Evolutionary conservation across 352 stramenopile genomes (phyloP), one percentile per base, ranked within the genome.

Genomic region (Phytophthora ohioensis): DNA sequence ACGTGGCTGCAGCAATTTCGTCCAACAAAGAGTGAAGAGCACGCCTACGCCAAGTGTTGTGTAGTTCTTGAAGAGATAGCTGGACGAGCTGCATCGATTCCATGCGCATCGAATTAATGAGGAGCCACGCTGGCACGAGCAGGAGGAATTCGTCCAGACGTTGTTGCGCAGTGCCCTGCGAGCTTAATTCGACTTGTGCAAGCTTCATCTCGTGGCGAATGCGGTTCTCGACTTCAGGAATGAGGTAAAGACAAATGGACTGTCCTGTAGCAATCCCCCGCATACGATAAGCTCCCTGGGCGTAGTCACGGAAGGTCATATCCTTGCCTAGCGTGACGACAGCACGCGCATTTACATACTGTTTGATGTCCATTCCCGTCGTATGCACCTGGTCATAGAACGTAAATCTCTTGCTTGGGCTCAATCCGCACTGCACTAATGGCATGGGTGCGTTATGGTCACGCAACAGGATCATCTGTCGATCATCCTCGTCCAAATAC

Each of bases 71-170:
- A 43, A 97, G 64, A 49, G 95, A 99, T 12, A 99, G 82, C 76
- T 99, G 94, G n/a, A 98, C 91, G 46, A 99, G 98, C 74, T 99
- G 98, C 88, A 99, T 98, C 62, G 98, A 98, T 73, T 99, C 98
- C 69, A 98, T 99, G 32, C 97, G 97, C 97, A 99, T 99, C 69
- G 97, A 99, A 85, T 99, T 99, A 54, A 99, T 94, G 55, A 98
- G 92, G 34, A 99, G 88, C 98, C 98, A 99, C 4, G 91, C 92
- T 4, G 90, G 86, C 30, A 97, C 89, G 5, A 93, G 69, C n/a
- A 93, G 63, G 35, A 94, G 75, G 52, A 91, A 95, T 34, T 81
- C 82, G n/a, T 79, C 56, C 34, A 94, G 67, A 0, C 55, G 43
- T n/a, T 85, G 76, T 41, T 86, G 64, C 27, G 53, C 45, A 39